These are phyloP conservation scores for Agarophyton chilense DNA, from an alignment of 23 red algal genomes.

Conservation along the genomic window DNA sequence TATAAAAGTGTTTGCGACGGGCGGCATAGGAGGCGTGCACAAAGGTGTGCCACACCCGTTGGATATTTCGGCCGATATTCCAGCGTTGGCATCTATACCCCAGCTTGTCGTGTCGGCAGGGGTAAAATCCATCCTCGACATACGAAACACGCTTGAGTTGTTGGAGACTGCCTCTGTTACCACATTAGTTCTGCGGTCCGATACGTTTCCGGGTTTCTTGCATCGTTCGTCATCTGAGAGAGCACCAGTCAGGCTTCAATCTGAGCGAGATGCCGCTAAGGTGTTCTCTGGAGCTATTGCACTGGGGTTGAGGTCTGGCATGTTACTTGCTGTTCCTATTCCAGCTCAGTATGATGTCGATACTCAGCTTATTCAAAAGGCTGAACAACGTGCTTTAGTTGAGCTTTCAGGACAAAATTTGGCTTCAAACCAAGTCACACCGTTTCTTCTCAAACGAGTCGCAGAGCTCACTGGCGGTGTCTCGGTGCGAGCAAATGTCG, in stretches of 20 bases:
- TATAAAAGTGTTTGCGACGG: slow-evolving; percentile 85
- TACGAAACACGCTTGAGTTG: slow-evolving; percentile 80
- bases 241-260: slow-evolving; percentile 57
- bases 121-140: slow-evolving; percentile 81
- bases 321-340: slow-evolving; percentile 83
- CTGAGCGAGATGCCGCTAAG: slow-evolving; percentile 49
- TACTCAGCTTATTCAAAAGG: slow-evolving; percentile 24
- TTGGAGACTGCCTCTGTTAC: slow-evolving; percentile 84
- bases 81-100: slow-evolving; percentile 52
- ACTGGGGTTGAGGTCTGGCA: slow-evolving; percentile 32
- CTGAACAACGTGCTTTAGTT: slow-evolving; percentile 51
- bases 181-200: slow-evolving; percentile 45
- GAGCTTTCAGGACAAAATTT: slow-evolving; percentile 29
- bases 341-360: slow-evolving; percentile 55
- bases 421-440: slow-evolving; percentile 54
- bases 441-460: slow-evolving; percentile 79
- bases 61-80: slow-evolving; percentile 83
- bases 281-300: slow-evolving; percentile 7
- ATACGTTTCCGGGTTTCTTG: slow-evolving; percentile 88
- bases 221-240: slow-evolving; percentile 21
- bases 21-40: slow-evolving; percentile 94
- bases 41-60: slow-evolving; percentile 41
- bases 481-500: slow-evolving; percentile 75
- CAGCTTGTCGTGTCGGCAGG: slow-evolving; percentile 88
- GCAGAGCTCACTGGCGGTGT: slow-evolving; percentile 66